Conservation (phyloP, 495 filamentous ascomycete species). For the Tuber melanosporum region DNA sequence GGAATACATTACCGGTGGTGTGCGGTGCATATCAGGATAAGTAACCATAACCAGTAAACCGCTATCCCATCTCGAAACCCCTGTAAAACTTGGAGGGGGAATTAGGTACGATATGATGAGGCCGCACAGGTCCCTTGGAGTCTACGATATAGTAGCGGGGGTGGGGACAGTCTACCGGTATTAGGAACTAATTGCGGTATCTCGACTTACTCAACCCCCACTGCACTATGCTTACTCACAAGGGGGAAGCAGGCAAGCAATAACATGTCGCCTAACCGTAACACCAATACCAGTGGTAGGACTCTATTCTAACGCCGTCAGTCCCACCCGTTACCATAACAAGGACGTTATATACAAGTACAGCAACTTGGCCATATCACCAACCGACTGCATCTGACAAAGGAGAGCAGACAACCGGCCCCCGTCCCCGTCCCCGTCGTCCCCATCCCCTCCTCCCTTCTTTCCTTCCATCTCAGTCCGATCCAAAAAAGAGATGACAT, state of each 20-base stretch:
- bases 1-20: no score
- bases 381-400: background rate
- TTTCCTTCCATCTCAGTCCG: background rate
- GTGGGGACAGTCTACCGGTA: background rate
- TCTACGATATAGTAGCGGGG: background rate
- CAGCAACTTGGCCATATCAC: background rate
- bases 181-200: background rate
- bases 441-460: background rate
- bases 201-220: background rate
- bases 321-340: background rate
- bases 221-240: background rate
- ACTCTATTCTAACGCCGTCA: background rate
- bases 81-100: no score
- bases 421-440: background rate
- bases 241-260: background rate
- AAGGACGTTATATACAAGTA: background rate
- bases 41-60: no score
- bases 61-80: no score
- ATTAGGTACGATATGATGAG: no score
- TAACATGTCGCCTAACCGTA: background rate
- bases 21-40: no score
- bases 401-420: background rate
- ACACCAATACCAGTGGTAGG: background rate
- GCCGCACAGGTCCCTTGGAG: background rate
- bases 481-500: background rate